A percentile compares a stretch with the other conserved stretches of the same genome.
These are phyloP conservation scores for Pichia deserticola DNA, from an alignment of 805 yeast genomes.

Conservation along the genomic window DNA sequence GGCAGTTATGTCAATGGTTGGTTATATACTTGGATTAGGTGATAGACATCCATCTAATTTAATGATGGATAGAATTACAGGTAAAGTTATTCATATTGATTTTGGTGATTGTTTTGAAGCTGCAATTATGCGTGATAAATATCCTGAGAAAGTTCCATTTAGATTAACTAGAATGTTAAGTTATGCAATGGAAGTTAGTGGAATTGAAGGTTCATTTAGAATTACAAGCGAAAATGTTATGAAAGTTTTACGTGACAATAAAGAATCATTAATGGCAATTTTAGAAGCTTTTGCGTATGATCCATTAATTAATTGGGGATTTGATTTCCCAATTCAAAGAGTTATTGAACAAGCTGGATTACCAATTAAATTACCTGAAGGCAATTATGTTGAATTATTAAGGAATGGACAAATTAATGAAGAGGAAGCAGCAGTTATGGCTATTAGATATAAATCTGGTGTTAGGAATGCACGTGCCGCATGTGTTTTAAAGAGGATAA, in stretches of 20 bases:
- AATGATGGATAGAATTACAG: conserved; percentile 90
- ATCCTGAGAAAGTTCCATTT: conserved; percentile 97
- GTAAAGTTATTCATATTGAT: conserved; percentile 94
- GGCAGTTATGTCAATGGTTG: conserved; percentile 99
- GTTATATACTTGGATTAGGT: conserved; percentile 92
- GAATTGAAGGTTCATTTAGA: conserved; percentile 94
- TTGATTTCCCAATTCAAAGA: conserved; percentile 80
- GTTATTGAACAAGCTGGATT: conserved; percentile 63
- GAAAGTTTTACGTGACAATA: conserved; percentile 88
- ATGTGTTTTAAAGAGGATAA: conserved; percentile 79
- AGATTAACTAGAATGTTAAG: conserved; percentile 94
- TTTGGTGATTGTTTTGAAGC: conserved; percentile 99
- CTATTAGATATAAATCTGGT: conserved; percentile 62
- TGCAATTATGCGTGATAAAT: conserved; percentile 91
- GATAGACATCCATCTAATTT: conserved; percentile 97
- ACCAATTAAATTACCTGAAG: conserved; percentile 50
- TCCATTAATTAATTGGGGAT: conserved; percentile 98
- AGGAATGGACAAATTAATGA: conserved; percentile 71
- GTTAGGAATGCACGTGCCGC: conserved; percentile 86
- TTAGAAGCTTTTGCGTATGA: conserved; percentile 97
- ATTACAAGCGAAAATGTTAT: conserved; percentile 96
- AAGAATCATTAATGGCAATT: conserved; percentile 95
- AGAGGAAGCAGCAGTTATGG: conserved; percentile 65
- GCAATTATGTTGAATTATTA: conserved; percentile 62
- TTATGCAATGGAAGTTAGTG: conserved; percentile 98